Conservation (phyloP, 164 flowering plant species). For the Aristolochia californica region DNA sequence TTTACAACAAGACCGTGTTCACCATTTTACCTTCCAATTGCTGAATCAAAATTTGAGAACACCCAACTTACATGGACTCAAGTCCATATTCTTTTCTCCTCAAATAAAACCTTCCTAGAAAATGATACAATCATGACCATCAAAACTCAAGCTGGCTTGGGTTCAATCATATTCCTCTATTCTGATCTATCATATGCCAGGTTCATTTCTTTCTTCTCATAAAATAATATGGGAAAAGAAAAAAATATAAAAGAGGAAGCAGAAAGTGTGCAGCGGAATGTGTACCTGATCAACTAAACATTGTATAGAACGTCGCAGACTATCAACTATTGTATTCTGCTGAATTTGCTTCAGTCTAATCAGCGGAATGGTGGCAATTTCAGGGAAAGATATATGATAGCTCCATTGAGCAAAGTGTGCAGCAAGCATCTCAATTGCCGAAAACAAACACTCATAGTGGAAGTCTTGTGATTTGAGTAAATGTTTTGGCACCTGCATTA, state of each 20-base stretch:
- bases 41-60: too few species aligned
- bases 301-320: constrained; percentile 43
- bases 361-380: constrained; percentile 77
- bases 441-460: constrained; percentile 52
- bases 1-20: too few species aligned
- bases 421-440: constrained; percentile 58
- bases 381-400: constrained; percentile 90
- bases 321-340: constrained; percentile 43
- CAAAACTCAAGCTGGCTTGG: neutral
- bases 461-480: constrained; percentile 58
- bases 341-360: constrained; percentile 51
- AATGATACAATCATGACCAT: neutral
- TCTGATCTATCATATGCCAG: neutral
- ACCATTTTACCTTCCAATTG: too few species aligned
- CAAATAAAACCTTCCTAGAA: neutral
- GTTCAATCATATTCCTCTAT: neutral
- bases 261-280: neutral
- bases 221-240: neutral
- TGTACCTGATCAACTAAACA: constrained; percentile 81
- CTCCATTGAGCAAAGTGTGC: constrained; percentile 86
- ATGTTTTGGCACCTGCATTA: constrained; percentile 66
- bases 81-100: neutral
- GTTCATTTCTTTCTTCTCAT: neutral
- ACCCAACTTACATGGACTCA: too few species aligned
- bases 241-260: neutral